Conservation (phyloP, 139 green algal genomes). For the Picocystis salinarum region DNA sequence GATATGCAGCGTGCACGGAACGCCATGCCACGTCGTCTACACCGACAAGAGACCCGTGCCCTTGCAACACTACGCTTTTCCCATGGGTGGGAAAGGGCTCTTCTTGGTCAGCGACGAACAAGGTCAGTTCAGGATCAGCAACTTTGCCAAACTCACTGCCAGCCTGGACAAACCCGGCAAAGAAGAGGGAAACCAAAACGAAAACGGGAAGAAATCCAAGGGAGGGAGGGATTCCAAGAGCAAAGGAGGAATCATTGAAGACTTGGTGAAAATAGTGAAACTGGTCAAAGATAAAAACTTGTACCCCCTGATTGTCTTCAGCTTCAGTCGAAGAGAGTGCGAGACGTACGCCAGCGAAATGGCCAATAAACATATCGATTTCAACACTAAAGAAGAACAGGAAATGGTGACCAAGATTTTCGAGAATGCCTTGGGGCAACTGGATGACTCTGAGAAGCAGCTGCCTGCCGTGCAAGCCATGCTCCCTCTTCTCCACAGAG, state of each 20-base stretch:
- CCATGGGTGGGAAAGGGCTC: slow-evolving; percentile 46
- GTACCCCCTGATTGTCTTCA: slow-evolving; percentile 86
- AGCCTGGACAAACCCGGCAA: slow-evolving; percentile 7
- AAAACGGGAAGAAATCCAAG: slow-evolving; percentile 15
- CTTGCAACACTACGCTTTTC: slow-evolving; percentile 81
- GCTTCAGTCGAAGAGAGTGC: slow-evolving; percentile 60
- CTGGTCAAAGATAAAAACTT: slow-evolving; percentile 39
- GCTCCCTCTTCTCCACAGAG: slow-evolving; percentile 59
- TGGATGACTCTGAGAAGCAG: slow-evolving; percentile 57
- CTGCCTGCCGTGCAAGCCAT: slow-evolving; percentile 55
- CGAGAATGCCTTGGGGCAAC: slow-evolving; percentile 42
- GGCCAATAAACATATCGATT: slow-evolving; percentile 20
- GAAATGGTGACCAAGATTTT: slow-evolving; percentile 46
- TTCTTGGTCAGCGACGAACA: slow-evolving; percentile 56
- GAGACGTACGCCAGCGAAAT: slow-evolving; percentile 28
- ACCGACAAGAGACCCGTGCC: slow-evolving; percentile 87
- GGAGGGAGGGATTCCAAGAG: slow-evolving; percentile 1
- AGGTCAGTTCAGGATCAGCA: slow-evolving; percentile 40
- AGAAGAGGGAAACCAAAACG: slow-evolving; percentile 9
- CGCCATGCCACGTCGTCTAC: slow-evolving; percentile 90
- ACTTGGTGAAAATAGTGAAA: slow-evolving; percentile 7
- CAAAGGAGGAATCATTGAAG: not conserved
- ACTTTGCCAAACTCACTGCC: slow-evolving; percentile 36
- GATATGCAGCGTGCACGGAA: slow-evolving; percentile 59
- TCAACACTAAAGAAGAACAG: slow-evolving; percentile 45